Evolutionary conservation across 768 basidiomycete species (phyloP), one percentile per base, ranked within the genome.

Genomic region (Phaeotremella skinneri): DNA sequence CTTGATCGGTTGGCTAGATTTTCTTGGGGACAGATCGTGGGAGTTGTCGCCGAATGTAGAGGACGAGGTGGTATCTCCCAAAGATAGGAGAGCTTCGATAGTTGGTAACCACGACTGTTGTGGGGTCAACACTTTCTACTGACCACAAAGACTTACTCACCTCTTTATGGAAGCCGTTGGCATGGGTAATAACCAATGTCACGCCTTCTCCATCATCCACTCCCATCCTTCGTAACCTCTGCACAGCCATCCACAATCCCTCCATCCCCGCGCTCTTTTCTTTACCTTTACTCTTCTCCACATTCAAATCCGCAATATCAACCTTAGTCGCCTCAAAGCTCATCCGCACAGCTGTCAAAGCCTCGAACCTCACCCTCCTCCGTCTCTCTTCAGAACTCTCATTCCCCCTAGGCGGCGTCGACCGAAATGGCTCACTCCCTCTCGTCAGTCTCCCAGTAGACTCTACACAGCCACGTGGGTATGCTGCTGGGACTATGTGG

Each of bases 141-240:
- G 20, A 6, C 13, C 20, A 11, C 13, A 14, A 37, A 7, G 34
- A 7, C 13, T 34, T 32, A 62, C 83, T 49, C 53, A 85, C 89
- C 84, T 93, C 90, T 74, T 92, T 93, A 48, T 83, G 84, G 66
- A 93, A 87, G 1, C 92, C 91, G 75, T 90, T 93, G 2, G 89
- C 90, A 73, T 93, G 91, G 2, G 84, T 83, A 48, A 89, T 79
- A 62, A 92, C 82, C 52, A 93, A 75, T 0, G 90, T 93, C 9
- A 88, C 52, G 0, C 87, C 84, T 13, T 78, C 77, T n/a, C 20
- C 59, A 7, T 34, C 23, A 9, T n/a, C 14, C 34, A 20, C 61
- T 30, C 52, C 58, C 5, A 62, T 53, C 32, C 57, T 21, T n/a
- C 21, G 47, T 64, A 57, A 63, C n/a, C 64, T 13, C 48, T 69